These are phyloP conservation scores for Plantago lanceolata DNA, from an alignment of 305 asterid genomes.

Conservation along the genomic window DNA sequence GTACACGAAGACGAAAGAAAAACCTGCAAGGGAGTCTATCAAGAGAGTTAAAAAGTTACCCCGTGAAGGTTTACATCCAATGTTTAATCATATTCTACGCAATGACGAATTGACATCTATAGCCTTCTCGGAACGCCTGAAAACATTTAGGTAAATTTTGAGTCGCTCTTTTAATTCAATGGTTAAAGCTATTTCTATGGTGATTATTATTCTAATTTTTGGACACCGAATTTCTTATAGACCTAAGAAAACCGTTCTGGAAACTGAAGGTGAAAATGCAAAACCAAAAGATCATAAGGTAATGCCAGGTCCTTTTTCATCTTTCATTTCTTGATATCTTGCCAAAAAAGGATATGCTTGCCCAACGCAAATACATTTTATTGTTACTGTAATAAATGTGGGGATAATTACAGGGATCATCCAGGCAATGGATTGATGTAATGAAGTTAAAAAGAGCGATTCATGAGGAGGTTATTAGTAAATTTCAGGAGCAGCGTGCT, in stretches of 20 bases:
- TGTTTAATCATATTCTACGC: conserved; percentile 54
- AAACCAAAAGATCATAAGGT: conserved; percentile 64
- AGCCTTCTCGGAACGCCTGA: conserved; percentile 90
- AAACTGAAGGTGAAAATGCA: conserved; percentile 90
- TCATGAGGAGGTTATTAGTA: conserved; percentile 84
- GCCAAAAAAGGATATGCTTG: conserved; percentile 2
- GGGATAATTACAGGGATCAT: conserved; percentile 43
- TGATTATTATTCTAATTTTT: neutral
- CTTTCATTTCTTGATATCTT: conserved; percentile 14
- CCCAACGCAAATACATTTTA: conserved; percentile 4
- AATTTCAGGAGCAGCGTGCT: conserved; percentile 60
- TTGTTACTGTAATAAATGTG: conserved; percentile 21
- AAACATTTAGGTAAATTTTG: conserved; percentile 56
- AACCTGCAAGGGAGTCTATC: conserved; percentile 80
- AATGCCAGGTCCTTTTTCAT: conserved; percentile 21
- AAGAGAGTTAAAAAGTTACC: conserved; percentile 71
- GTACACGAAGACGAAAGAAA: conserved; percentile 75
- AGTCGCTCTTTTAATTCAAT: conserved; percentile 15
- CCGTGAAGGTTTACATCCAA: conserved; percentile 88
- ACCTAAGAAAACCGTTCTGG: conserved; percentile 83
- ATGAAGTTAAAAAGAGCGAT: conserved; percentile 86
- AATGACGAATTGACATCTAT: conserved; percentile 76
- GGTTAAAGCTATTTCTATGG: conserved; percentile 6
- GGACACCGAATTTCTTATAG: conserved; percentile 33
- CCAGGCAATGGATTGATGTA: conserved; percentile 68